Percentiles rank a stretch among this genome's conserved stretches.
Evolutionary conservation across 2,329 filamentous ascomycete species (phyloP).

Genomic region (Colletotrichum lindemuthianum): DNA sequence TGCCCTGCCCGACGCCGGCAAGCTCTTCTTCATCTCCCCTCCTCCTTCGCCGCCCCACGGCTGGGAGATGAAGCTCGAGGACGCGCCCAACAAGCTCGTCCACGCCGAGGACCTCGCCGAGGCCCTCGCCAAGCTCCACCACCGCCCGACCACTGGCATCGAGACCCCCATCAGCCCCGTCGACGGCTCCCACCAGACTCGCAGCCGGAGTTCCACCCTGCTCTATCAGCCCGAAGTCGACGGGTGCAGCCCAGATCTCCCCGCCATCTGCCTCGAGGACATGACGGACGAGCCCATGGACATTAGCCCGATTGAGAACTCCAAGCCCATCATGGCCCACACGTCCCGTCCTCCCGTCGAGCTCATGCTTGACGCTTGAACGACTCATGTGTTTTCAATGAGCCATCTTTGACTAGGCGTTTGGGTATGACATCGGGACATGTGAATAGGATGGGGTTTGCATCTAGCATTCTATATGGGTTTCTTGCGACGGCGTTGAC

Average conservation of each 20-base stretch:
- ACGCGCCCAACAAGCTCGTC: conserved; percentile 75
- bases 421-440: conserved; percentile 15
- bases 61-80: conserved; percentile 75
- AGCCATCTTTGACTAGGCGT: conserved; percentile 28
- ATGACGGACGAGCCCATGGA: conserved; percentile 67
- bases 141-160: conserved; percentile 46
- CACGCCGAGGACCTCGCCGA: conserved; percentile 76
- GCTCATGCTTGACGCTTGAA: conserved; percentile 58
- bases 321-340: conserved; percentile 65
- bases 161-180: conserved; percentile 54
- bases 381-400: conserved; percentile 29
- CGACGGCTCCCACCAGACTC: conserved; percentile 49
- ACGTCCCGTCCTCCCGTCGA: conserved; percentile 73
- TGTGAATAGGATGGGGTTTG: neutral
- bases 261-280: conserved; percentile 74
- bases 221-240: conserved; percentile 70
- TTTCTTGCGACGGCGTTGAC: conserved; percentile 30
- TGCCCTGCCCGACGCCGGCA: conserved; percentile 74
- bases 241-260: conserved; percentile 64
- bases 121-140: conserved; percentile 70
- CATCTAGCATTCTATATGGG: conserved; percentile 25
- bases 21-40: conserved; percentile 78
- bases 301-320: conserved; percentile 53
- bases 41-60: conserved; percentile 75
- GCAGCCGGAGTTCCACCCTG: conserved; percentile 72